Percentiles rank a stretch among this genome's conserved stretches.
phyloP scores from a whole-genome alignment of 768 basidiomycete genomes.

The Paxillus ammoniavirescens region DNA sequence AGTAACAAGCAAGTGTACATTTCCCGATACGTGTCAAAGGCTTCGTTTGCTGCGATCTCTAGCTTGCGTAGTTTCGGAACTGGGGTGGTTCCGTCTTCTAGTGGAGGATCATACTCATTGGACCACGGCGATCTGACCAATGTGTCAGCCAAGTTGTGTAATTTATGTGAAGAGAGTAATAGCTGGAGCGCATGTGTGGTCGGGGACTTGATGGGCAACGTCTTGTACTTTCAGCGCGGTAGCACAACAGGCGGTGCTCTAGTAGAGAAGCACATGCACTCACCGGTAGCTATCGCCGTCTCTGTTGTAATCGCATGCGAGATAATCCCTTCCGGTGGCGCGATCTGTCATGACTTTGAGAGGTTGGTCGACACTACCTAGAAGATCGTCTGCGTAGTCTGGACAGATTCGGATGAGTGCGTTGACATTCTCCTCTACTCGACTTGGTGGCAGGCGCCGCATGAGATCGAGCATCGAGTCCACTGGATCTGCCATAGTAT shows the following conservation, averaged over 20 bases:
- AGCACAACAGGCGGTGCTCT: not conserved
- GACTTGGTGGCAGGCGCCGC: slow-evolving; percentile 90
- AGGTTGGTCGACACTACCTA: slow-evolving; percentile 94
- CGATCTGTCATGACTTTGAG: slow-evolving; percentile 78
- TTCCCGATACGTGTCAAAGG: slow-evolving; percentile 96
- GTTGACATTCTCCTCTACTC: slow-evolving; percentile 84
- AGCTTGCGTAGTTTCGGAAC: slow-evolving; percentile 83
- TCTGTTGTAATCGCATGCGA: slow-evolving; percentile 91
- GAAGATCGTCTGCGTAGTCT: slow-evolving; percentile 92
- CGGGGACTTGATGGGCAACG: no score
- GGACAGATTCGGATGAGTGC: slow-evolving; percentile 82
- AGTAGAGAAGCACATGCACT: slow-evolving; percentile 21
- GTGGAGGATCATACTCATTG: slow-evolving; percentile 89
- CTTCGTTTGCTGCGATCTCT: slow-evolving; percentile 92
- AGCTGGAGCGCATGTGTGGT: no score
- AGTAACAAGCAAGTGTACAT: slow-evolving; percentile 50
- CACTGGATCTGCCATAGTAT: slow-evolving; percentile 68
- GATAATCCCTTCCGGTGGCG: slow-evolving; percentile 82
- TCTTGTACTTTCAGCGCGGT: no score
- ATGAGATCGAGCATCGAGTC: slow-evolving; percentile 95
- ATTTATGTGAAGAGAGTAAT: not conserved
- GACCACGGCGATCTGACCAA: slow-evolving; percentile 91
- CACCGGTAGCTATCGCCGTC: slow-evolving; percentile 91
- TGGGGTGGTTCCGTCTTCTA: slow-evolving; percentile 88
- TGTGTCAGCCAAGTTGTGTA: slow-evolving; percentile 10